Conservation (phyloP, 139 green algal genomes). For the Micractinium sp. region DNA sequence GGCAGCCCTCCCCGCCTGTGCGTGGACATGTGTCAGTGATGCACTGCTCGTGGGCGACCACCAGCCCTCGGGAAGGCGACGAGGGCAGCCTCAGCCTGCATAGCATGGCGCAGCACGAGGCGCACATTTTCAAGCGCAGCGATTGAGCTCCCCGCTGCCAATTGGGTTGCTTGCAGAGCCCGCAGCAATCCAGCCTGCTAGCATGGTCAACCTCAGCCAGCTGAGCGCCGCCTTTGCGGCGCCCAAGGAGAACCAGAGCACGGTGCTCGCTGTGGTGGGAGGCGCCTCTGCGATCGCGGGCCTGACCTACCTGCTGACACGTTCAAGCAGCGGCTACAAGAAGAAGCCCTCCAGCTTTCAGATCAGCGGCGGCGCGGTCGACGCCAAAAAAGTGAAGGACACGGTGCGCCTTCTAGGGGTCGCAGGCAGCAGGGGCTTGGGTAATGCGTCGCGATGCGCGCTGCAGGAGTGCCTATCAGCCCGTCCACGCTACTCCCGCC, state of each 20-base stretch:
- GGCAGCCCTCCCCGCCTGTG: neutral
- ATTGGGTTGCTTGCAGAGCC: no score
- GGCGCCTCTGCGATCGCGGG: conserved; percentile 25
- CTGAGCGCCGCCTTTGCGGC: conserved; percentile 7
- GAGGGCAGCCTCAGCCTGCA: no score
- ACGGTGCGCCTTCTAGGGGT: conserved; percentile 36
- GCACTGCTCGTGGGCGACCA: no score
- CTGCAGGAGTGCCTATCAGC: no score
- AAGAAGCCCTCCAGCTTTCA: conserved; percentile 69
- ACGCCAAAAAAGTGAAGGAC: conserved; percentile 62
- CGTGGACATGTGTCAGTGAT: neutral
- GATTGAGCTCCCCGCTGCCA: no score
- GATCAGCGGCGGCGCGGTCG: conserved; percentile 74
- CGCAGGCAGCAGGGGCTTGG: neutral
- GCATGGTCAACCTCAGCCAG: neutral
- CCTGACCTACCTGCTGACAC: neutral
- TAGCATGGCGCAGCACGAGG: no score
- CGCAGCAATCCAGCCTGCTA: neutral
- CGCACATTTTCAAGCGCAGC: no score
- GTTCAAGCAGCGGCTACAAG: conserved; percentile 31
- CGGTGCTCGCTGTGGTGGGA: conserved; percentile 14
- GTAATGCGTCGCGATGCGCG: neutral
- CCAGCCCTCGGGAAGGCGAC: no score
- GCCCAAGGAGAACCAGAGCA: conserved; percentile 48
- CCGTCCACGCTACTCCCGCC: no score